Conservation (phyloP, 352 stramenopile genomes). For the Phytophthora ramorum region DNA sequence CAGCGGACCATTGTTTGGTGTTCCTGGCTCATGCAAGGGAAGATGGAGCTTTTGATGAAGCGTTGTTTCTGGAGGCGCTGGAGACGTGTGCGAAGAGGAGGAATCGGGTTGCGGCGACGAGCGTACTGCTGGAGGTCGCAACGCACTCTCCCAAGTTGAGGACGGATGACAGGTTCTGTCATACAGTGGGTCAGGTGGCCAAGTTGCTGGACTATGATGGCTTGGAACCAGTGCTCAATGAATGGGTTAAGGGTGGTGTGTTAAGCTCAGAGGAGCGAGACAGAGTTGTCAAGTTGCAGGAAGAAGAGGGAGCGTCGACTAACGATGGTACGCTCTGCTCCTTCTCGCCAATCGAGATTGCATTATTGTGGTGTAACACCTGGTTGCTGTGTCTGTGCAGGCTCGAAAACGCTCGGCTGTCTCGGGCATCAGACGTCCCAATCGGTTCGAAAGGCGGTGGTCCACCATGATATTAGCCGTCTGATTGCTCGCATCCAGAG, state of each 20-base stretch:
- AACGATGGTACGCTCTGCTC: constrained; percentile 10
- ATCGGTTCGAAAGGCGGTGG: constrained; percentile 68
- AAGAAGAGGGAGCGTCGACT: constrained; percentile 20
- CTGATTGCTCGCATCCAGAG: constrained; percentile 59
- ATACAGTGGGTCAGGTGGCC: constrained; percentile 49
- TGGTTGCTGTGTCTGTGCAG: constrained; percentile 1
- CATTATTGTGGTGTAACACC: background rate
- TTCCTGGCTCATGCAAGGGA: constrained; percentile 58
- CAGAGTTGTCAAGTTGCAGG: constrained; percentile 20
- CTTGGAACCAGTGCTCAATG: constrained; percentile 35
- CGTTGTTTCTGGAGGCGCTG: constrained; percentile 66
- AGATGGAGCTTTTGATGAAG: constrained; percentile 67
- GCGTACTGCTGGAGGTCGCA: constrained; percentile 46
- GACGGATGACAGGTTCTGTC: constrained; percentile 53
- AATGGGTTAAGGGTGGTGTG: constrained; percentile 46
- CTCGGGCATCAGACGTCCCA: constrained; percentile 70
- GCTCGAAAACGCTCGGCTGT: constrained; percentile 57
- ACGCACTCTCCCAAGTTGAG: constrained; percentile 43
- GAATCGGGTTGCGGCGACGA: constrained; percentile 37
- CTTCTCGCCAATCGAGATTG: too few species aligned
- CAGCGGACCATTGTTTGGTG: constrained; percentile 42
- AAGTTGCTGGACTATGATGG: constrained; percentile 38
- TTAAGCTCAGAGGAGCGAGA: constrained; percentile 48
- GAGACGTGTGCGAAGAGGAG: constrained; percentile 58
- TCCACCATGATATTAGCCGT: constrained; percentile 74